These are phyloP conservation scores for Penicillium fimorum DNA, from an alignment of 495 filamentous ascomycete species.

Conservation along the genomic window DNA sequence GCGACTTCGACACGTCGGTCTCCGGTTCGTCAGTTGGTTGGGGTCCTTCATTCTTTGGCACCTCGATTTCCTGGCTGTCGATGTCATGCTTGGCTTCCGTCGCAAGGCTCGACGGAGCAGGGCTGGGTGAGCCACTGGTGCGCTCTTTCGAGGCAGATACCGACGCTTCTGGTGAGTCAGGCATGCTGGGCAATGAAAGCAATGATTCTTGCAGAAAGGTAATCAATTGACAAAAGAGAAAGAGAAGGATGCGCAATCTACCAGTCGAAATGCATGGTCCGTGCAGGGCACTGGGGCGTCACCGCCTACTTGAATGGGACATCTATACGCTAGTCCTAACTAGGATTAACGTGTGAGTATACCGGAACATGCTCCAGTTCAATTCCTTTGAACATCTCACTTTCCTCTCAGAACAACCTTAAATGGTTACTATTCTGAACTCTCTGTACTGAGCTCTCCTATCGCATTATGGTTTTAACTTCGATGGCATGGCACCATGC, in stretches of 20 bases:
- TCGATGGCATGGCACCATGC: not conserved
- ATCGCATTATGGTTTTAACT: not conserved
- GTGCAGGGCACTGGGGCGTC: not conserved
- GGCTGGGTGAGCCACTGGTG: conserved; percentile 3
- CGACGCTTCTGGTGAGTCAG: conserved; percentile 7
- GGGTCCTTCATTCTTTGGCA: conserved; percentile 12
- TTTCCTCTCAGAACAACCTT: not conserved
- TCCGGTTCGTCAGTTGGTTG: conserved; percentile 12
- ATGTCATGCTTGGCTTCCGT: conserved; percentile 15
- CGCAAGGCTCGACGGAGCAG: conserved; percentile 6
- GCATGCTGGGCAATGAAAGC: conserved; percentile 20
- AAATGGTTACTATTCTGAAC: not conserved
- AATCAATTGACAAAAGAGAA: not conserved
- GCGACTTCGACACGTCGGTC: conserved; percentile 16
- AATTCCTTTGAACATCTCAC: not conserved
- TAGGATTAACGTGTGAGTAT: not conserved
- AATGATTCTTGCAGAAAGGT: too few relatives aligned
- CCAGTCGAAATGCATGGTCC: not conserved
- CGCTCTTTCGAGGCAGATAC: conserved; percentile 2
- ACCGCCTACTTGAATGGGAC: conserved; percentile 1
- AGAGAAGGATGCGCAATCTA: not conserved
- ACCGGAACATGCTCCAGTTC: too few relatives aligned
- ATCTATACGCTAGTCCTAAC: not conserved
- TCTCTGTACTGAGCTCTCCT: too few relatives aligned
- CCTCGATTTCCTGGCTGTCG: conserved; percentile 7